Percentiles rank a stretch among this genome's conserved stretches.
phyloP scores from a whole-genome alignment of 2,329 filamentous ascomycete species.

The Cytospora mali region DNA sequence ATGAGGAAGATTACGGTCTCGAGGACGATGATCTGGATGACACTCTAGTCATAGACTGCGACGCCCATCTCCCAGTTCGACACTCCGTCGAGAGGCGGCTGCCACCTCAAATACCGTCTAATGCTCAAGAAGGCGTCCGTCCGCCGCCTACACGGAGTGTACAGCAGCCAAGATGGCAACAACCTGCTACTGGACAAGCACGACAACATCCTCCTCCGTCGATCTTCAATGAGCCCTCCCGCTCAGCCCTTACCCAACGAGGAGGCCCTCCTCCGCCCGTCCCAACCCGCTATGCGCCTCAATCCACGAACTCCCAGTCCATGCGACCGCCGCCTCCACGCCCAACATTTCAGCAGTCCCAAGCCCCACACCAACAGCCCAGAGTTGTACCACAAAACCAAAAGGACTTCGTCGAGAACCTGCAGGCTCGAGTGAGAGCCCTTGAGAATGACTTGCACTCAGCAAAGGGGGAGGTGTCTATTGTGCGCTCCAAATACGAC shows the following conservation, averaged over 20 bases:
- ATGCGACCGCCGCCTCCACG: constrained; percentile 33
- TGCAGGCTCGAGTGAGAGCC: constrained; percentile 56
- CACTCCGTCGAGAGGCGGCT: constrained; percentile 42
- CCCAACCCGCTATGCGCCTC: constrained; percentile 26
- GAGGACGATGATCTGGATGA: constrained; percentile 63
- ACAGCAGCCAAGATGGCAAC: constrained; percentile 27
- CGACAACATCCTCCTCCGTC: constrained; percentile 24
- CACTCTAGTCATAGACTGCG: constrained; percentile 55
- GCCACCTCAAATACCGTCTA: constrained; percentile 37
- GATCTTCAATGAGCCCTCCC: constrained; percentile 32
- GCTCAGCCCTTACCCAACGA: constrained; percentile 43
- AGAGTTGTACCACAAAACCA: constrained; percentile 33
- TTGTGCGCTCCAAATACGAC: constrained; percentile 71
- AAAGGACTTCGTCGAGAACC: constrained; percentile 45
- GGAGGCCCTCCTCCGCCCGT: constrained; percentile 40
- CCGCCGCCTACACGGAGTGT: constrained; percentile 7
- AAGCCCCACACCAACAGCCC: constrained; percentile 30
- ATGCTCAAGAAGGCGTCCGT: constrained; percentile 16
- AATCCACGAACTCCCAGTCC: constrained; percentile 27
- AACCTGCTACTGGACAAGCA: constrained; percentile 15
- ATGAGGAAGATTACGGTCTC: constrained; percentile 45
- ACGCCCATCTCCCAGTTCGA: constrained; percentile 43
- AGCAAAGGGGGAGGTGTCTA: constrained; percentile 72
- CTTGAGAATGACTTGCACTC: constrained; percentile 60
- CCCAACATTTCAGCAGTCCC: constrained; percentile 37